Base-by-base conservation (phyloP, 257 asterid genomes). In the Nicotiana paniculata region DNA sequence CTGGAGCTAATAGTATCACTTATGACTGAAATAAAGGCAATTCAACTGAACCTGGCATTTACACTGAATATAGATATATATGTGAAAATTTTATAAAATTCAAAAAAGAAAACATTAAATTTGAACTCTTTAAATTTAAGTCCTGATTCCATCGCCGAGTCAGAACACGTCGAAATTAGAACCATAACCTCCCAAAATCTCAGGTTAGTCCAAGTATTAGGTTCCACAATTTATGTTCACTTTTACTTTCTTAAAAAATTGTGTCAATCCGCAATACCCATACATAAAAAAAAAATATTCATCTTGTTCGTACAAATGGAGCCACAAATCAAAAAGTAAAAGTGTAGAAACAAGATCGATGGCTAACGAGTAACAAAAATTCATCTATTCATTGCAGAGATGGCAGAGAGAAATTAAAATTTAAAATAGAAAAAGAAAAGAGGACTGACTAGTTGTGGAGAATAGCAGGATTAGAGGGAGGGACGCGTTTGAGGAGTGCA, bases 401-500 rank as follows among this genome's bases (percentile, higher is more conserved):
- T 37, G 12, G 58, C 58, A 13, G 62, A 55, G 62, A 15, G 6
- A 51, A 10, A 51, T 51, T 12, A 43, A 43, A 21, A 21, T 21
- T 21, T 21, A 21, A 21, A 7, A 35, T 33, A 79, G 58, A 72
- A n/a, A 16, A 64, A 28, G 75, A 68, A 65, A 35, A 24, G 16
- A 43, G 11, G 35, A 88, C 89, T 55, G 54, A 88, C 93, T 75
- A 77, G 86, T 77, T 72, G 24, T 83, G 83, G 66, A 88, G 90
- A 30, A 35, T 48, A 33, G 91, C 92, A 0, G 87, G 87, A 57
- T 86, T 85, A 81, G 86, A 84, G 9, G 39, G 84, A 83, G 90
- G 91, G 43, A 89, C 83, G n/a, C 91, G 93, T 53, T 87, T 88
- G 87, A 96, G 83, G 59, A 96, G 97, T 26, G 80, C 92, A 0